Percentiles rank a stretch among this genome's conserved stretches.
Conservation (phyloP, 495 filamentous ascomycete genomes). For the Aspergillus wentii region DNA sequence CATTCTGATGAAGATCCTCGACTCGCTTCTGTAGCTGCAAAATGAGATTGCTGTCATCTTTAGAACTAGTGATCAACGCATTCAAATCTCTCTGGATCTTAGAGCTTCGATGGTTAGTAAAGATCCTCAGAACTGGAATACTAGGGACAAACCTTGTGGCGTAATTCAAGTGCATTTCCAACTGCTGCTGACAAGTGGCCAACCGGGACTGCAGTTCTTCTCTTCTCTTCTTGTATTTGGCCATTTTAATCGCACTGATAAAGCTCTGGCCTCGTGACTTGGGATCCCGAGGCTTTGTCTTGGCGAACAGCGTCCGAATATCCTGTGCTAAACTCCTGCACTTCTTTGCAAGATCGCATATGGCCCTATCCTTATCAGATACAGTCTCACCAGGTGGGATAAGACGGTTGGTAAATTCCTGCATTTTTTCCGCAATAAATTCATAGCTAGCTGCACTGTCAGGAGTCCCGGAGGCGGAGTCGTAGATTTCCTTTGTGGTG, state of each 20-base stretch:
- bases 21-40: no score
- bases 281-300: not conserved
- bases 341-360: no score
- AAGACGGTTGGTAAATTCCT: not conserved
- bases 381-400: not conserved
- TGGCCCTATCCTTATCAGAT: not conserved
- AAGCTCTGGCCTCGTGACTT: not conserved
- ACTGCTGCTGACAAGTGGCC: not conserved
- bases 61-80: not conserved
- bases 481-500: slow-evolving; percentile 20
- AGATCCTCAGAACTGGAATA: no score
- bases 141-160: not conserved
- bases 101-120: not conserved
- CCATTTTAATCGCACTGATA: not conserved
- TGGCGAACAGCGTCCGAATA: not conserved
- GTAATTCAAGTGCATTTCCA: not conserved
- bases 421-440: not conserved
- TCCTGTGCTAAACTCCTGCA: no score
- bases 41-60: not conserved
- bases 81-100: no score
- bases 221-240: not conserved
- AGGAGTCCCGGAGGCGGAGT: slow-evolving; percentile 15
- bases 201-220: not conserved
- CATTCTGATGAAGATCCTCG: no score
- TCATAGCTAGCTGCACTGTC: slow-evolving; percentile 8